Evolutionary conservation across 2,329 filamentous ascomycete genomes (phyloP).

Genomic region (Clonostachys solani): DNA sequence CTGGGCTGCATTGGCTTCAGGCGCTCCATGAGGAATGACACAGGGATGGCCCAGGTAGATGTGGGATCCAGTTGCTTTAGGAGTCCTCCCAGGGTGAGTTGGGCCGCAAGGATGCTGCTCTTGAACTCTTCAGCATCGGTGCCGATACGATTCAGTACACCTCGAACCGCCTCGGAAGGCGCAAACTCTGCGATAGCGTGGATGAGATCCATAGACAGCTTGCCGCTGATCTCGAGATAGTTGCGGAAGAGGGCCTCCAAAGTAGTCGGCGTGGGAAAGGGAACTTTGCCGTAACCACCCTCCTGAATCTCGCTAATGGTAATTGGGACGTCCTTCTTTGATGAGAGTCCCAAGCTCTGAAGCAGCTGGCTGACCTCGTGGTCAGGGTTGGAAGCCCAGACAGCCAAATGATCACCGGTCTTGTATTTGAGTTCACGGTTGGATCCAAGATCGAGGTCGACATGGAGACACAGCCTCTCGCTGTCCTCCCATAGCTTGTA

Average conservation of each 20-base stretch:
- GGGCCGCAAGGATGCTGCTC: conserved; percentile 72
- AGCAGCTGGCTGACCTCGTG: conserved; percentile 23
- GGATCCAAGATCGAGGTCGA: conserved; percentile 27
- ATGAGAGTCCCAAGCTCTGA: conserved; percentile 31
- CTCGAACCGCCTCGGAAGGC: conserved; percentile 83
- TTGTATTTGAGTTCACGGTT: conserved; percentile 22
- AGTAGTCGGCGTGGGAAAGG: conserved; percentile 86
- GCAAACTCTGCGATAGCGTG: conserved; percentile 77
- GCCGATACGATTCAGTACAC: conserved; percentile 64
- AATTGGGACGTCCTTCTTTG: not conserved
- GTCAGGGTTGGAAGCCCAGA: conserved; percentile 31
- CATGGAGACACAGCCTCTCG: conserved; percentile 21
- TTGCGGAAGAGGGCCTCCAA: conserved; percentile 92
- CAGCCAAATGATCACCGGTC: conserved; percentile 33
- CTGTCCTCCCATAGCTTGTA: conserved; percentile 33
- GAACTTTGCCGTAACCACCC: conserved; percentile 12
- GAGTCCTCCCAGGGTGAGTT: conserved; percentile 86
- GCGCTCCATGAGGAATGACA: conserved; percentile 91
- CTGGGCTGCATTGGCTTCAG: conserved; percentile 61
- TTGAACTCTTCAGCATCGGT: conserved; percentile 95
- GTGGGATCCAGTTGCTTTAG: conserved; percentile 69
- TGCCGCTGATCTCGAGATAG: conserved; percentile 93
- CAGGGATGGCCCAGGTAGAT: conserved; percentile 63
- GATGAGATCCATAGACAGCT: conserved; percentile 71
- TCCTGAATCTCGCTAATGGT: conserved; percentile 10